Evolutionary conservation across 225 moss, liverwort and hornwort species (phyloP).

Genomic region (Sphagnum contortum): DNA sequence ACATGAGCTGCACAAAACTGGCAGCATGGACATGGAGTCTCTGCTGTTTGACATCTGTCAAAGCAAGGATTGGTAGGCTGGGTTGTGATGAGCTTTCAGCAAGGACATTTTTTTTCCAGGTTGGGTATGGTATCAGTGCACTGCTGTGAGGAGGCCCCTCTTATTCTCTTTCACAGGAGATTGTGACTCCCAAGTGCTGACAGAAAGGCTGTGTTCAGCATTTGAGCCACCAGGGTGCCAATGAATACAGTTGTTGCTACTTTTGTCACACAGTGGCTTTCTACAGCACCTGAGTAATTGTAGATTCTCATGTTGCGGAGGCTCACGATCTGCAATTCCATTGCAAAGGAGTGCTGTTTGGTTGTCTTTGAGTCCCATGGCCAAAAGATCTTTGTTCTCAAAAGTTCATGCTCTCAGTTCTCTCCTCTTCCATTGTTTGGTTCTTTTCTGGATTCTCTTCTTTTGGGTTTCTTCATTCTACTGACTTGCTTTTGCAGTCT

Average conservation of each 20-base stretch:
- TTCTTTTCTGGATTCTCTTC: no score
- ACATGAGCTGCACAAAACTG: conserved; percentile 7
- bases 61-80: conserved; percentile 13
- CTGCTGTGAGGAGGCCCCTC: conserved; percentile 61
- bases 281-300: conserved; percentile 18
- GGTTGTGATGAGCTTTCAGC: conserved; percentile 9
- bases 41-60: conserved; percentile 1
- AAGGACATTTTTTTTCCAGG: conserved; percentile 13
- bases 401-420: no score
- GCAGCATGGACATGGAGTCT: conserved; percentile 4
- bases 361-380: no score
- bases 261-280: conserved; percentile 43
- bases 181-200: conserved; percentile 38
- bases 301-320: conserved; percentile 31
- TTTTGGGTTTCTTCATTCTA: no score
- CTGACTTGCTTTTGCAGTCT: no score
- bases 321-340: conserved; percentile 63
- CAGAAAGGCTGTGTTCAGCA: conserved; percentile 41
- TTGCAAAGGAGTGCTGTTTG: neutral
- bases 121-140: conserved; percentile 37
- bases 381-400: no score
- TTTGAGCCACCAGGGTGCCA: conserved; percentile 7
- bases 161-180: conserved; percentile 43
- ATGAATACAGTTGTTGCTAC: conserved; percentile 43
- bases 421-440: no score